A percentile compares a stretch with the other conserved stretches of the same genome.
phyloP scores from a whole-genome alignment of 306 rosid genomes.

The Trichosanthes truncata region DNA sequence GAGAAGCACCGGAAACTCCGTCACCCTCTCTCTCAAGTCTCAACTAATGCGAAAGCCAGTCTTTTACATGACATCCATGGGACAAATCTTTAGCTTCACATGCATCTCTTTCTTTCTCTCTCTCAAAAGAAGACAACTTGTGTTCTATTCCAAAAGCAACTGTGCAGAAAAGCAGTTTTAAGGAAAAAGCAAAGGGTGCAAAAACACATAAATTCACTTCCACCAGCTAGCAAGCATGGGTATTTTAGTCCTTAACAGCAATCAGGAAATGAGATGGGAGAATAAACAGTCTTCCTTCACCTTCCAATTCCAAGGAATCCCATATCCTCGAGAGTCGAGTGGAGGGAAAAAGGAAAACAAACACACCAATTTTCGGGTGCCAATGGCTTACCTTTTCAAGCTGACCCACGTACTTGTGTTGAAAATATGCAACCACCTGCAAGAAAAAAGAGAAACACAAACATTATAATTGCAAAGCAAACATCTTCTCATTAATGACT shows the following conservation, averaged over 20 bases:
- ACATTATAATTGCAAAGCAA: not conserved
- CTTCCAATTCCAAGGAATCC: not conserved
- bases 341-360: not conserved
- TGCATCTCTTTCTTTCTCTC: constrained; percentile 1
- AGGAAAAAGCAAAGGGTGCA: not conserved
- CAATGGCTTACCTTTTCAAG: not conserved
- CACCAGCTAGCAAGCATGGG: not conserved
- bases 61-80: not conserved
- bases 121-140: constrained; percentile 1
- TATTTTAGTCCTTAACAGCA: not conserved
- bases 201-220: not conserved
- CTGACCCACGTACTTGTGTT: constrained; percentile 13
- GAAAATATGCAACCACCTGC: constrained; percentile 9
- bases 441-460: not conserved
- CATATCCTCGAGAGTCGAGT: not conserved
- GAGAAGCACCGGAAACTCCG: not conserved
- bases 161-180: not conserved
- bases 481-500: not conserved
- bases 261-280: not conserved
- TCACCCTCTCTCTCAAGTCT: not conserved
- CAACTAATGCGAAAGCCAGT: not conserved
- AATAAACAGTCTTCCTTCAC: not conserved
- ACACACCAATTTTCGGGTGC: not conserved
- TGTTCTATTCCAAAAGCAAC: constrained; percentile 8
- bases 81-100: not conserved